Percentiles rank a stretch among this genome's conserved stretches.
Evolutionary conservation across 129 eudicot species (phyloP).

Genomic region (Pittosporum tobira): DNA sequence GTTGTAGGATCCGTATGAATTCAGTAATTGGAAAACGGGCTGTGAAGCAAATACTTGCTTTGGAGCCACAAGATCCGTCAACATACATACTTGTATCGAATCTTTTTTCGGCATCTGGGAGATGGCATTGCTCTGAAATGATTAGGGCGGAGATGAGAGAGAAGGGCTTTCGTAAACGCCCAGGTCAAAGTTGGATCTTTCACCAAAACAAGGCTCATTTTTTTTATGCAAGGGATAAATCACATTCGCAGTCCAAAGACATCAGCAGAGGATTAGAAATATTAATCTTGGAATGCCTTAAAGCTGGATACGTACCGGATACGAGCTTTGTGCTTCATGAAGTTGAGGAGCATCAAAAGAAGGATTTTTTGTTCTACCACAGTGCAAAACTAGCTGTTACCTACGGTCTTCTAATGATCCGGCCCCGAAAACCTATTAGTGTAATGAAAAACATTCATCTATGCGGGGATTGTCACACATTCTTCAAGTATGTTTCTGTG

Average conservation of each 20-base stretch:
- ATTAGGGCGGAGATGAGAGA: constrained; percentile 69
- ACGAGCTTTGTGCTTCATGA: constrained; percentile 95
- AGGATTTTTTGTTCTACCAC: constrained; percentile 71
- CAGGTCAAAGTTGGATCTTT: constrained; percentile 71
- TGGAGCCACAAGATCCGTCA: constrained; percentile 66
- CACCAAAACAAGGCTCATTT: constrained; percentile 56
- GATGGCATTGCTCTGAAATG: constrained; percentile 82
- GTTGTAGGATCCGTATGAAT: constrained; percentile 43
- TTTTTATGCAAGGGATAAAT: constrained; percentile 65
- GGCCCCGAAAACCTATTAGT: constrained; percentile 44
- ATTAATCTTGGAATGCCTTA: constrained; percentile 63
- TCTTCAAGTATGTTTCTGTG: constrained; percentile 60
- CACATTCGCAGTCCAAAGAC: constrained; percentile 62
- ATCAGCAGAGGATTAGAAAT: constrained; percentile 63
- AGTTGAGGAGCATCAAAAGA: constrained; percentile 88
- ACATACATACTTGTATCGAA: constrained; percentile 69
- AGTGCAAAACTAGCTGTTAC: constrained; percentile 84
- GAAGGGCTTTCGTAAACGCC: constrained; percentile 60
- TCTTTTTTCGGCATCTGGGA: constrained; percentile 74
- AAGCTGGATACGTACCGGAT: constrained; percentile 75
- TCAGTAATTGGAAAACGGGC: constrained; percentile 48
- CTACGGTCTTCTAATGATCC: constrained; percentile 51
- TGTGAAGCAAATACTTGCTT: constrained; percentile 58
- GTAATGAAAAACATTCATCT: constrained; percentile 66
- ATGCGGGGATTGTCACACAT: constrained; percentile 89